Percentiles rank a stretch among this genome's conserved stretches.
These are phyloP conservation scores for Vanderwaltozyma verrucispora DNA, from an alignment of 805 yeast species.

Conservation along the genomic window DNA sequence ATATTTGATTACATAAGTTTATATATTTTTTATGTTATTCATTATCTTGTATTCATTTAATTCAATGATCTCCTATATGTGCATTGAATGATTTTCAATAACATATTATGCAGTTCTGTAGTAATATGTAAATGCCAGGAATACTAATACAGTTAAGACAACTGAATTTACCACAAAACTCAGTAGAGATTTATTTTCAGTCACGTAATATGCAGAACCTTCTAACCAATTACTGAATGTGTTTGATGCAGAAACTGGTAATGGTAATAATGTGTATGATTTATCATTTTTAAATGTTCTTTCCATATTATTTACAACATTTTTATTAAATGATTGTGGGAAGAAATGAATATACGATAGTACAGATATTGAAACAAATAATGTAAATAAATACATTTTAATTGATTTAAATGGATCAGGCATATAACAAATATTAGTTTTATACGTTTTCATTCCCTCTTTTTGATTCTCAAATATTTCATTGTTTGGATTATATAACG, in stretches of 20 bases:
- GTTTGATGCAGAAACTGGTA: conserved; percentile 12
- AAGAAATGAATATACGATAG: conserved; percentile 19
- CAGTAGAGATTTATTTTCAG: not conserved
- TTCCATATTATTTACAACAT: conserved; percentile 6
- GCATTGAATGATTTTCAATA: too few relatives aligned
- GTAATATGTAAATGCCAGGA: not conserved
- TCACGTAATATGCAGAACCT: not conserved
- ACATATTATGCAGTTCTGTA: not conserved
- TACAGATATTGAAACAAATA: conserved; percentile 11
- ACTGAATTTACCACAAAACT: not conserved
- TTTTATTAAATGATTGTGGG: conserved; percentile 22
- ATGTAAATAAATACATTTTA: conserved; percentile 25
- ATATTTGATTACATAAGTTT: too few relatives aligned
- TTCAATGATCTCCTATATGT: too few relatives aligned
- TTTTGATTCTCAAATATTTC: conserved; percentile 2
- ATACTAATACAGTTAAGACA: not conserved
- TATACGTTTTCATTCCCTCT: conserved; percentile 17
- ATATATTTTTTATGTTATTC: too few relatives aligned
- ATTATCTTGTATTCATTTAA: too few relatives aligned
- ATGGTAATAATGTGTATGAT: conserved; percentile 5
- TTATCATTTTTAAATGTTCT: not conserved
- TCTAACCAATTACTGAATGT: not conserved
- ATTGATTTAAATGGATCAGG: conserved; percentile 44
- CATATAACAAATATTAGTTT: conserved; percentile 44
- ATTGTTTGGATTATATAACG: conserved; percentile 42